A percentile compares a stretch with the other conserved stretches of the same genome.
phyloP scores from a whole-genome alignment of 1,139 yeast species.

The Kodamaea arcana region DNA sequence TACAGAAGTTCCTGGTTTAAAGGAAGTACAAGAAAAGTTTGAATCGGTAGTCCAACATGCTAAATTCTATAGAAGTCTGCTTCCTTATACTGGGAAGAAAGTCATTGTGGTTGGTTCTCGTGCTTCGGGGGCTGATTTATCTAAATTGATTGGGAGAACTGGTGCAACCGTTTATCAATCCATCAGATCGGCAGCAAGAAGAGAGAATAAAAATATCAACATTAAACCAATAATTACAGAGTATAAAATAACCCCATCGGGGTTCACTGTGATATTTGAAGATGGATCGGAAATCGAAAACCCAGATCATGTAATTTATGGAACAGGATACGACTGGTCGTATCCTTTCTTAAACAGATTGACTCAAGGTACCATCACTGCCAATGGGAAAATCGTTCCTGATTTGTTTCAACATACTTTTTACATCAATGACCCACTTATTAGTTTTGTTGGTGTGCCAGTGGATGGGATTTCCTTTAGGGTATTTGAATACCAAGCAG shows the following conservation, averaged over 20 bases:
- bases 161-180: conserved; percentile 28
- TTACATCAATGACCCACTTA: conserved; percentile 31
- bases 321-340: conserved; percentile 43
- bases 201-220: conserved; percentile 17
- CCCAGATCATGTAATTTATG: conserved; percentile 38
- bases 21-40: conserved; percentile 22
- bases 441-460: conserved; percentile 39
- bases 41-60: conserved; percentile 36
- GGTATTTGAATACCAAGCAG: conserved; percentile 42
- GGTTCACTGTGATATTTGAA: conserved; percentile 23
- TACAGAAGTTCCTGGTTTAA: conserved; percentile 43
- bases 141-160: conserved; percentile 21
- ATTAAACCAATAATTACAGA: conserved; percentile 23
- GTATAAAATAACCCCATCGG: conserved; percentile 16
- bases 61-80: conserved; percentile 32
- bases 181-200: conserved; percentile 15
- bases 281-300: conserved; percentile 24
- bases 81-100: conserved; percentile 24
- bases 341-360: conserved; percentile 37
- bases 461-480: conserved; percentile 36
- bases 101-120: conserved; percentile 42
- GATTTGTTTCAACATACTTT: conserved; percentile 38
- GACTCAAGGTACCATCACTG: conserved; percentile 15
- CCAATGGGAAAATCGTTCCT: conserved; percentile 28
- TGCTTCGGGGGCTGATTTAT: conserved; percentile 43